Evolutionary conservation across 345 rosid species (phyloP).

Genomic region (Melaleuca quinquenervia): DNA sequence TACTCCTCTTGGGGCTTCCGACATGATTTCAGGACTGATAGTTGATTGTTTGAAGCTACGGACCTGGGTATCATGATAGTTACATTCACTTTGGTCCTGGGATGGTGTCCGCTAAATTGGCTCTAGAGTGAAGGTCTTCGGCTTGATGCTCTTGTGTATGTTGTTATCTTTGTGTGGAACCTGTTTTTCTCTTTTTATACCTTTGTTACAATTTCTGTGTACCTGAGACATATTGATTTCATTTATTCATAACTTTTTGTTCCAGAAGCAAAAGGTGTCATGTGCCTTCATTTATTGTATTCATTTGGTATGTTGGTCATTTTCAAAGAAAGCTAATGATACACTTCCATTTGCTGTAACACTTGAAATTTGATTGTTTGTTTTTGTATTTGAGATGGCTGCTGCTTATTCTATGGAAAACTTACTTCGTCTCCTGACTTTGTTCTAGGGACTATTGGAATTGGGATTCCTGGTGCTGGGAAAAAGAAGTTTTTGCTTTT

Average conservation of each 20-base stretch:
- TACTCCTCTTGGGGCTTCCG: neutral
- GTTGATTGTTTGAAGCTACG: neutral
- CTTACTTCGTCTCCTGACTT: slow-evolving; percentile 13
- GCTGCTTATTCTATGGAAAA: neutral
- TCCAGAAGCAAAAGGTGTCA: neutral
- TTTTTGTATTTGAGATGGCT: neutral
- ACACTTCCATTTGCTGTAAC: neutral
- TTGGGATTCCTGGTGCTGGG: slow-evolving; percentile 22
- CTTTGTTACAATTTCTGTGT: neutral
- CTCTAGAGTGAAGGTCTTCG: neutral
- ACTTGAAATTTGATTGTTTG: neutral
- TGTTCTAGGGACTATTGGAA: slow-evolving; percentile 4
- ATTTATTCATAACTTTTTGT: neutral
- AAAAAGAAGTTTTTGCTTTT: slow-evolving; percentile 46
- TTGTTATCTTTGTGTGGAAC: neutral
- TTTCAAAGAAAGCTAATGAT: neutral
- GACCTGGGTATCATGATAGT: neutral
- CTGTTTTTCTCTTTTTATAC: neutral
- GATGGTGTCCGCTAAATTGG: neutral
- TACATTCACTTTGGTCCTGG: neutral
- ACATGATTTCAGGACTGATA: neutral
- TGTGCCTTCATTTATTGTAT: neutral
- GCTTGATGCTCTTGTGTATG: neutral
- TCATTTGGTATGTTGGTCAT: neutral
- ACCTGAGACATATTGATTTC: neutral